These are phyloP conservation scores for Rhizopus delemar DNA, from an alignment of 371 early-diverging fungal species.

Conservation along the genomic window DNA sequence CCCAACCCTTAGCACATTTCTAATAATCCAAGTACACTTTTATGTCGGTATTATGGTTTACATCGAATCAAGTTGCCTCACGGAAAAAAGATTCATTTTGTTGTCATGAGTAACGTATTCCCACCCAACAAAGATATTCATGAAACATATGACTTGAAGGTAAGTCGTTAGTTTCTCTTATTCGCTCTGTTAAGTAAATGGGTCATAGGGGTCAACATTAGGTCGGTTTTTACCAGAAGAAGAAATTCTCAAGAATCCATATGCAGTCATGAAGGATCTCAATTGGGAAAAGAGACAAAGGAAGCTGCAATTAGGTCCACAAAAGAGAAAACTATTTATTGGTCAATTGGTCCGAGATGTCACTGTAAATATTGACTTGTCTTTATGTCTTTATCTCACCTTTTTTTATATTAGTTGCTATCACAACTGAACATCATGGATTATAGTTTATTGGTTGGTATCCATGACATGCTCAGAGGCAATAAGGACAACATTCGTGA, in stretches of 20 bases:
- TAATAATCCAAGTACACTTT: constrained; percentile 88
- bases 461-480: constrained; percentile 81
- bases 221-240: constrained; percentile 79
- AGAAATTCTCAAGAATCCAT: constrained; percentile 73
- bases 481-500: constrained; percentile 86
- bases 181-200: neutral
- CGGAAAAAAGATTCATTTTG: constrained; percentile 91
- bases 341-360: constrained; percentile 86
- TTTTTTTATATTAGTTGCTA: constrained; percentile 63
- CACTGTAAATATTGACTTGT: constrained; percentile 24
- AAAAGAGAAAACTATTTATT: constrained; percentile 73
- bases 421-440: constrained; percentile 83
- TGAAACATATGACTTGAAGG: constrained; percentile 90
- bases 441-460: constrained; percentile 89
- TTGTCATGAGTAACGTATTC: constrained; percentile 95
- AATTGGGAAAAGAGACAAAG: constrained; percentile 83
- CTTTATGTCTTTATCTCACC: constrained; percentile 67
- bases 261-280: constrained; percentile 89
- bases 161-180: constrained; percentile 9
- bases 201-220: constrained; percentile 68
- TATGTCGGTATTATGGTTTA: constrained; percentile 93
- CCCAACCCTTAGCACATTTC: constrained; percentile 70
- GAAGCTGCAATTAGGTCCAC: constrained; percentile 80
- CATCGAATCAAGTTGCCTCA: constrained; percentile 95
- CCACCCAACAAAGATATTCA: constrained; percentile 95